Evolutionary conservation across 2,329 filamentous ascomycete species (phyloP).

Genomic region (Aspergillus fischeri): DNA sequence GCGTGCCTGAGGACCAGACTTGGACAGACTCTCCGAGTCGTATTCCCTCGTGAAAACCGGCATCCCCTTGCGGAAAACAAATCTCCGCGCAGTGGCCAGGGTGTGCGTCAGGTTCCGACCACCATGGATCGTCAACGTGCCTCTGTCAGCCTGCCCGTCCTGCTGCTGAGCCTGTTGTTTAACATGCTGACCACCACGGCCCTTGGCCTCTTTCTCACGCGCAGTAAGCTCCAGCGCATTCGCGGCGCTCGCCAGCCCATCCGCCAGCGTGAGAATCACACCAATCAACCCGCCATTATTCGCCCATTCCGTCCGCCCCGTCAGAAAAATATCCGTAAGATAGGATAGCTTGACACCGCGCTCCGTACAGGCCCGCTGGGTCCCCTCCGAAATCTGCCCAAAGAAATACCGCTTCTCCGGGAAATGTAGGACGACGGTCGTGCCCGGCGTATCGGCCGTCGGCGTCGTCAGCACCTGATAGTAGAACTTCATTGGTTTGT

Average conservation of each 20-base stretch:
- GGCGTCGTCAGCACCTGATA: conserved; percentile 76
- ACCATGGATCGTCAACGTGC: conserved; percentile 66
- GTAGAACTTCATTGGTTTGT: conserved; percentile 62
- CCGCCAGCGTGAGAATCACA: conserved; percentile 78
- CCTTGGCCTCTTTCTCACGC: conserved; percentile 37
- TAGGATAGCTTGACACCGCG: conserved; percentile 62
- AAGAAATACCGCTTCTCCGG: conserved; percentile 81
- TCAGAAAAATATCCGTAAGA: conserved; percentile 75
- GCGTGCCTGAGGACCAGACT: conserved; percentile 16
- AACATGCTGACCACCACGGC: conserved; percentile 4
- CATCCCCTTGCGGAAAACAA: conserved; percentile 81
- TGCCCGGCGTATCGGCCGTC: conserved; percentile 82
- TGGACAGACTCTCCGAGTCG: conserved; percentile 28
- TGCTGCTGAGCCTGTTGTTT: conserved; percentile 25
- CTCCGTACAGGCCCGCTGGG: conserved; percentile 71
- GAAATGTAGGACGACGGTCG: conserved; percentile 71
- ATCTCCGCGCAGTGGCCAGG: conserved; percentile 76
- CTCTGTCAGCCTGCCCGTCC: conserved; percentile 23
- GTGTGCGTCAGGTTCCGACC: conserved; percentile 74
- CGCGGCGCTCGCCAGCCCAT: conserved; percentile 51
- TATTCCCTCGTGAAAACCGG: conserved; percentile 70
- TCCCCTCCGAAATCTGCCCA: conserved; percentile 77
- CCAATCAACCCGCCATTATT: conserved; percentile 79
- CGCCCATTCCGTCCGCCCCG: conserved; percentile 70
- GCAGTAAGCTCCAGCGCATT: conserved; percentile 41